A percentile compares a stretch with the other conserved stretches of the same genome.
Evolutionary conservation across 495 filamentous ascomycete species (phyloP).

Genomic region (Penicillium salamii): DNA sequence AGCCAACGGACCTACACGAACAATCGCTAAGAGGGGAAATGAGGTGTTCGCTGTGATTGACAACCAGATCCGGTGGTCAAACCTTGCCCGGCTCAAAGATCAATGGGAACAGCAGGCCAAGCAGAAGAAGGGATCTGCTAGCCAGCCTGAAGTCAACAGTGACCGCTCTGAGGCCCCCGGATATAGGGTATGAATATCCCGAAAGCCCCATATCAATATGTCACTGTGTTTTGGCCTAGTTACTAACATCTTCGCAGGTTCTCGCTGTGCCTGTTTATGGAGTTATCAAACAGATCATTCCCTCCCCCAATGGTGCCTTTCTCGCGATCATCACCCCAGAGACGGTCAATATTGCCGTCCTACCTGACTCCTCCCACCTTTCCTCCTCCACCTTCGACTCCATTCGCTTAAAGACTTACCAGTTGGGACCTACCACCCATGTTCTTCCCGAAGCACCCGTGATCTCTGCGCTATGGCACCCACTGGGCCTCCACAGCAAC

Average conservation of each 20-base stretch:
- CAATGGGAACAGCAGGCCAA: slow-evolving; percentile 54
- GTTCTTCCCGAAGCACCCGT: slow-evolving; percentile 77
- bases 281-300: slow-evolving; percentile 74
- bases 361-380: slow-evolving; percentile 74
- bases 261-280: slow-evolving; percentile 70
- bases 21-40: slow-evolving; percentile 69
- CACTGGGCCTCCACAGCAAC: slow-evolving; percentile 66
- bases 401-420: slow-evolving; percentile 76
- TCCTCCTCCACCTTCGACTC: slow-evolving; percentile 57
- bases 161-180: slow-evolving; percentile 11
- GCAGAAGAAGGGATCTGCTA: slow-evolving; percentile 28
- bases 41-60: slow-evolving; percentile 83
- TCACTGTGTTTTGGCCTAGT: neutral
- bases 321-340: slow-evolving; percentile 80
- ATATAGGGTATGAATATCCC: slow-evolving; percentile 32
- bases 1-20: slow-evolving; percentile 58
- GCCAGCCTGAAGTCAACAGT: slow-evolving; percentile 5
- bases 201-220: neutral
- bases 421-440: slow-evolving; percentile 83
- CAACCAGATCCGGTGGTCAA: slow-evolving; percentile 83
- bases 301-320: slow-evolving; percentile 75
- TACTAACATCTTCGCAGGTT: slow-evolving; percentile 42
- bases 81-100: slow-evolving; percentile 71
- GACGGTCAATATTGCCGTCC: slow-evolving; percentile 75
- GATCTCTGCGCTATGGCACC: slow-evolving; percentile 81